Conservation (phyloP, 495 filamentous ascomycete species). For the Zalerion maritima region DNA sequence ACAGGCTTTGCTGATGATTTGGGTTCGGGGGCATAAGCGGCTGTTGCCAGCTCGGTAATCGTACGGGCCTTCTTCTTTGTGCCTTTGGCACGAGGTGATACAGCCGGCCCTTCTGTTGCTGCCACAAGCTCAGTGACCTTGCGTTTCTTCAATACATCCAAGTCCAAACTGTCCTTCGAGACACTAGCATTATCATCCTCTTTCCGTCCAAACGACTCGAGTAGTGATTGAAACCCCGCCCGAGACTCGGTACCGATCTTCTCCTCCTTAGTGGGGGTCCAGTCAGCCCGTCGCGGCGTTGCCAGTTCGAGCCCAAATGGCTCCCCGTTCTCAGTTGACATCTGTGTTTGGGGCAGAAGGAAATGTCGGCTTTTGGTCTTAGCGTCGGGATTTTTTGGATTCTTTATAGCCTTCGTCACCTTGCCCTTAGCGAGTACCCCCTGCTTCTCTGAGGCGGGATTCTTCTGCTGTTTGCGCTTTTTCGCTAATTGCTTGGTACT, state of each 20-base stretch:
- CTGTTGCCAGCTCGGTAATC: constrained; percentile 72
- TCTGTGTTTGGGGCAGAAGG: not conserved
- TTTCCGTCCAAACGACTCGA: no score
- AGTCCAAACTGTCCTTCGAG: no score
- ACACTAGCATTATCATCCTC: no score
- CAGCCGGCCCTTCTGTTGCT: constrained; percentile 10
- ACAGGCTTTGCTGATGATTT: no score
- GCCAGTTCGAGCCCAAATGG: no score
- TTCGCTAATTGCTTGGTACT: no score
- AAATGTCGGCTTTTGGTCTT: constrained; percentile 9
- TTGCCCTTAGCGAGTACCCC: constrained; percentile 16
- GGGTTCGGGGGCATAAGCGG: no score
- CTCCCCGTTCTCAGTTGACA: no score
- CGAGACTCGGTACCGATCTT: no score
- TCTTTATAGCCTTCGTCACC: constrained; percentile 14
- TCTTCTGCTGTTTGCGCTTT: constrained; percentile 17
- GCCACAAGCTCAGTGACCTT: constrained; percentile 33
- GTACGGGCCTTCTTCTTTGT: constrained; percentile 63
- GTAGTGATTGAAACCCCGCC: no score
- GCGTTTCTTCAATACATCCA: constrained; percentile 31
- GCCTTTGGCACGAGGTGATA: constrained; percentile 35
- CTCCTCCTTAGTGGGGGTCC: no score
- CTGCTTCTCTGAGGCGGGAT: constrained; percentile 11
- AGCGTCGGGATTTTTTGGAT: not conserved
- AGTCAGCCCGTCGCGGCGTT: no score